Percentiles rank a stretch among this genome's conserved stretches.
These are phyloP conservation scores for Tetrahymena elliotti DNA, from an alignment of 73 alveolate genomes.

Conservation along the genomic window DNA sequence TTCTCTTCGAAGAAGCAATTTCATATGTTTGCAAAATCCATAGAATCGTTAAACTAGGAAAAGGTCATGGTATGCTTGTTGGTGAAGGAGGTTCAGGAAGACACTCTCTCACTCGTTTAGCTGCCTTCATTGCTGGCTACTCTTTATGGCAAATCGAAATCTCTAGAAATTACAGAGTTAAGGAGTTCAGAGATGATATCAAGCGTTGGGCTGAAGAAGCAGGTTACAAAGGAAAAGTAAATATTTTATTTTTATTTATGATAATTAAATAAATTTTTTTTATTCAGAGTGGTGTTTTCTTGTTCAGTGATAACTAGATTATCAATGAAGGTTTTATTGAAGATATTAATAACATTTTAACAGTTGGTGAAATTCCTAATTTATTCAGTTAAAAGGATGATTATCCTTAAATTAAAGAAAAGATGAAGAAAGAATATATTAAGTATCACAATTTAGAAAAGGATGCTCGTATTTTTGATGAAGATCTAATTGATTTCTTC, in stretches of 20 bases:
- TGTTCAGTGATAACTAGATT: conserved; percentile 48
- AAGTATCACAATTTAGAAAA: conserved; percentile 70
- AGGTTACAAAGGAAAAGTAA: conserved; percentile 56
- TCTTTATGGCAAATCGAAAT: conserved; percentile 77
- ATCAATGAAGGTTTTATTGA: conserved; percentile 90
- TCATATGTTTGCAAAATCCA: conserved; percentile 88
- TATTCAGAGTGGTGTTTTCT: conserved; percentile 29
- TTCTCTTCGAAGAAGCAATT: conserved; percentile 87
- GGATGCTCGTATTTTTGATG: conserved; percentile 49
- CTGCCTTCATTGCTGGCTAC: conserved; percentile 78
- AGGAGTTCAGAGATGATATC: conserved; percentile 83
- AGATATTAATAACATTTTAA: conserved; percentile 96
- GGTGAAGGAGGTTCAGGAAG: conserved; percentile 97
- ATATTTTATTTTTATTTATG: background rate
- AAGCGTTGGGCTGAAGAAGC: conserved; percentile 76
- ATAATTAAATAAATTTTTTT: background rate
- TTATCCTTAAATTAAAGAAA: conserved; percentile 87
- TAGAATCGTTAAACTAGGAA: conserved; percentile 87
- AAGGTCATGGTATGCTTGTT: conserved; percentile 95
- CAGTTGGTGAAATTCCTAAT: conserved; percentile 98
- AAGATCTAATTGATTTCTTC: conserved; percentile 91
- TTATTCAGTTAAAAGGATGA: conserved; percentile 92
- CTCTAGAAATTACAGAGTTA: conserved; percentile 72
- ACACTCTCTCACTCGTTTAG: conserved; percentile 90
- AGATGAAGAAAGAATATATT: conserved; percentile 67